A percentile compares a stretch with the other conserved stretches of the same genome.
These are phyloP conservation scores for Geosmithia flava DNA, from an alignment of 2,329 filamentous ascomycete genomes.

Conservation along the genomic window DNA sequence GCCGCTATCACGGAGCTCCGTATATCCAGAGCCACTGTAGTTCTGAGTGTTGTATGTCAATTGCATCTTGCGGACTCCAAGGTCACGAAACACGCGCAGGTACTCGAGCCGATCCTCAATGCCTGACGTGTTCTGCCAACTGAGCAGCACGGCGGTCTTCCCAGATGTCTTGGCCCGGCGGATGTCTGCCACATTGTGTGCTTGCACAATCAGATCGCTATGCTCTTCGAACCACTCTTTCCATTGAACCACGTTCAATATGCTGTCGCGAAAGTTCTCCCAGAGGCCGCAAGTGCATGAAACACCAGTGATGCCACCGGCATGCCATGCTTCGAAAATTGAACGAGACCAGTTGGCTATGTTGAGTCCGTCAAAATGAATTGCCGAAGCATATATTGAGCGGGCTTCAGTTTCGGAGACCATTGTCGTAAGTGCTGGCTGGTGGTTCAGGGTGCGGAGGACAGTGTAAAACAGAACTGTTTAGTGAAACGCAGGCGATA, in stretches of 20 bases:
- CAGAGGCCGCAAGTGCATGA: constrained; percentile 25
- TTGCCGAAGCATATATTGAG: constrained; percentile 18
- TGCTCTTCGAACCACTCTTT: constrained; percentile 29
- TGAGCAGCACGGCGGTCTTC: constrained; percentile 22
- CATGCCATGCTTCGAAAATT: constrained; percentile 24
- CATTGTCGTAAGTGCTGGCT: constrained; percentile 10
- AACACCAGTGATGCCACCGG: constrained; percentile 24
- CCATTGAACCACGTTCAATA: constrained; percentile 26
- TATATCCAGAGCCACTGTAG: constrained; percentile 25
- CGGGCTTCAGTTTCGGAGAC: constrained; percentile 20
- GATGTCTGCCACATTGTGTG: constrained; percentile 20
- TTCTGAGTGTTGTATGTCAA: constrained; percentile 29
- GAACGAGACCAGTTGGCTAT: constrained; percentile 24
- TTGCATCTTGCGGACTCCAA: constrained; percentile 28
- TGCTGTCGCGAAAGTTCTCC: constrained; percentile 22
- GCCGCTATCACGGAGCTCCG: constrained; percentile 20
- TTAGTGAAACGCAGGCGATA: too few species aligned
- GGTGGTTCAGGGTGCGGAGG: not conserved
- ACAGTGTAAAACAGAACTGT: too few species aligned
- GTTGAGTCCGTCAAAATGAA: constrained; percentile 27
- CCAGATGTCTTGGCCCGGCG: constrained; percentile 20
- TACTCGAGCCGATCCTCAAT: constrained; percentile 25
- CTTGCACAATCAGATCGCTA: constrained; percentile 23
- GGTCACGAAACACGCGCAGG: constrained; percentile 23
- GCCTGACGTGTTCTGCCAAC: constrained; percentile 26